Conservation (phyloP, 345 rosid species). For the Lepidium aucheri region DNA sequence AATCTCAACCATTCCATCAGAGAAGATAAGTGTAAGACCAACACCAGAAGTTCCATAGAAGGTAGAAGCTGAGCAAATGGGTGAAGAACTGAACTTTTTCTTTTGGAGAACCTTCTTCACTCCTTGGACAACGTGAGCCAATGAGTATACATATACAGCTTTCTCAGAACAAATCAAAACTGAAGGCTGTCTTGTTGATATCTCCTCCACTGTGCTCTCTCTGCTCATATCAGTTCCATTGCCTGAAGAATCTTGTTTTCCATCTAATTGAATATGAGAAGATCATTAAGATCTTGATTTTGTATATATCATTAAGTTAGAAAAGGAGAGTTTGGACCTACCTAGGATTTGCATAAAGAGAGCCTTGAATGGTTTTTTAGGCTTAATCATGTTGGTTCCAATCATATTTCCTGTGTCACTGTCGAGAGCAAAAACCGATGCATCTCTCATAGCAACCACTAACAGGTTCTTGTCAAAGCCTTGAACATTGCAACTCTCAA, state of each 20-base stretch:
- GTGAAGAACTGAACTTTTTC: conserved; percentile 67
- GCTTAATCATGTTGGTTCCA: conserved; percentile 53
- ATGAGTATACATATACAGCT: conserved; percentile 70
- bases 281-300: neutral
- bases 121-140: conserved; percentile 69
- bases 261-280: conserved; percentile 30
- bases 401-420: conserved; percentile 58
- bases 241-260: conserved; percentile 38
- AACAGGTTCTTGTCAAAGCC: conserved; percentile 75
- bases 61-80: conserved; percentile 81
- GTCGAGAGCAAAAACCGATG: conserved; percentile 69
- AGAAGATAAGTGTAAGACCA: conserved; percentile 65
- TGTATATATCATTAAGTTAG: neutral
- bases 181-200: conserved; percentile 38
- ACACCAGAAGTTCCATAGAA: conserved; percentile 46
- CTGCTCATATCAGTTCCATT: conserved; percentile 25
- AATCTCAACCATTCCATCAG: conserved; percentile 63
- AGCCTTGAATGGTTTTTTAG: conserved; percentile 80
- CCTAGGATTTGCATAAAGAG: conserved; percentile 72
- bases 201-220: conserved; percentile 39
- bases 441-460: conserved; percentile 73
- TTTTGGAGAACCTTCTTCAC: conserved; percentile 69
- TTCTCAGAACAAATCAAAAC: conserved; percentile 76
- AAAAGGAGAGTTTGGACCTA: conserved; percentile 11
- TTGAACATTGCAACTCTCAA: conserved; percentile 55